phyloP scores from a whole-genome alignment of 2,329 filamentous ascomycete species.

The Trichoderma simmonsii region DNA sequence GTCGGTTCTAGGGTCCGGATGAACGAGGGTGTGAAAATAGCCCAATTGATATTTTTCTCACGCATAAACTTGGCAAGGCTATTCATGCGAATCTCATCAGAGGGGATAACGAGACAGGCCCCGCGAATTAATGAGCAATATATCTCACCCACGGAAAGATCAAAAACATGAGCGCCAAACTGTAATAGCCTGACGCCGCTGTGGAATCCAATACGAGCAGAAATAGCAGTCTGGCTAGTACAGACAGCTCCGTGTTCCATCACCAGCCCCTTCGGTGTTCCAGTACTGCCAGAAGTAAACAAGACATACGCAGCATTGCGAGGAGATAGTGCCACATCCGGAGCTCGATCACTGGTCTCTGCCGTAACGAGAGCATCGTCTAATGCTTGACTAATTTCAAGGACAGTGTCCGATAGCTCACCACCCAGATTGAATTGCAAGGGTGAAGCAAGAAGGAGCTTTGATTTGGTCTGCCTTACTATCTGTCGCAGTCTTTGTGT shows the following conservation, averaged over 20 bases:
- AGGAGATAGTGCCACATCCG: slow-evolving; percentile 18
- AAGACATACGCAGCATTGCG: neutral
- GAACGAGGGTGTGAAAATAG: slow-evolving; percentile 13
- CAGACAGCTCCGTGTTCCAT: slow-evolving; percentile 42
- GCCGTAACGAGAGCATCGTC: neutral
- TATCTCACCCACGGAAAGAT: slow-evolving; percentile 15
- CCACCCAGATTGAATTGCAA: slow-evolving; percentile 14
- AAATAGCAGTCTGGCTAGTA: slow-evolving; percentile 22
- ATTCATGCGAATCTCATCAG: slow-evolving; percentile 12
- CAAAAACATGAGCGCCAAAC: slow-evolving; percentile 5
- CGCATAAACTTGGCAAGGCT: slow-evolving; percentile 2
- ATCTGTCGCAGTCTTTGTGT: slow-evolving; percentile 1
- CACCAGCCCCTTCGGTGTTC: slow-evolving; percentile 24
- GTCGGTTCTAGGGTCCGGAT: neutral
- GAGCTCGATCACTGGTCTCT: slow-evolving; percentile 21
- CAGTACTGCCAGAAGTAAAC: slow-evolving; percentile 20
- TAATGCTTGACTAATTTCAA: neutral
- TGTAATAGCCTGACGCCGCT: neutral
- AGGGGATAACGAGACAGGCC: neutral
- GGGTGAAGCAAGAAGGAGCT: neutral
- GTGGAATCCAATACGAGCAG: neutral
- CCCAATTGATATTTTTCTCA: neutral
- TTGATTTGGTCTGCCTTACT: neutral
- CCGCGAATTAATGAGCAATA: neutral
- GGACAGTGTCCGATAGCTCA: neutral